phyloP scores from a whole-genome alignment of 1,284 basidiomycete genomes.

The Rhodofomes roseus region DNA sequence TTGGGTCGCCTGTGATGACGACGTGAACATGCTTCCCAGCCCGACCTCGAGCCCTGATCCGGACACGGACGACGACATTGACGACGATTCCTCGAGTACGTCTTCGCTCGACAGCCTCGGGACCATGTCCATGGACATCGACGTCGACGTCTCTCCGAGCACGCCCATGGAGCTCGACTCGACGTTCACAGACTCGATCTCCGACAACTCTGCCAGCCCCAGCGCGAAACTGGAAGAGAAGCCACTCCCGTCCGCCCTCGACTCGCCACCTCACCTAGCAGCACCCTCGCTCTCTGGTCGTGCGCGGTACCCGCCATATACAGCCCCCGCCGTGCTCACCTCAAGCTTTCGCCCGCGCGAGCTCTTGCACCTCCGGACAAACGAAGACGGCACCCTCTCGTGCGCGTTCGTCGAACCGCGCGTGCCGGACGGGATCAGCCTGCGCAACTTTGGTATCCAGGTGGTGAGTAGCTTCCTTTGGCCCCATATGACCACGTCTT shows the following conservation, averaged over 20 bases:
- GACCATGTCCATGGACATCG: constrained; percentile 26
- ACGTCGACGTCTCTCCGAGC: constrained; percentile 29
- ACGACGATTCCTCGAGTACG: constrained; percentile 29
- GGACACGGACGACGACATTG: constrained; percentile 33
- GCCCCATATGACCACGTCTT: constrained; percentile 10
- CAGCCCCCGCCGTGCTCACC: constrained; percentile 18
- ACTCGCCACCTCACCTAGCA: constrained; percentile 10
- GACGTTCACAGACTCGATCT: constrained; percentile 21
- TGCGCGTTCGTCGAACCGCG: constrained; percentile 64
- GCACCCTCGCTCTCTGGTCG: constrained; percentile 16
- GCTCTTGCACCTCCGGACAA: constrained; percentile 29
- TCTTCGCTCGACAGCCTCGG: constrained; percentile 31
- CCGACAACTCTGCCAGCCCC: constrained; percentile 11
- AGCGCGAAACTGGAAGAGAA: constrained; percentile 15
- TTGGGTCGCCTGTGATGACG: constrained; percentile 56
- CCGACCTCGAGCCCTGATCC: constrained; percentile 27
- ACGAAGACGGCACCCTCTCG: constrained; percentile 34
- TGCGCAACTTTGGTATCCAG: constrained; percentile 82
- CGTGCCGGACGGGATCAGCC: constrained; percentile 71
- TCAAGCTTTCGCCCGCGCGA: constrained; percentile 36
- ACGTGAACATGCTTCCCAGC: constrained; percentile 14
- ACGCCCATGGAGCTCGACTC: constrained; percentile 22
- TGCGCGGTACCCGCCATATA: constrained; percentile 12
- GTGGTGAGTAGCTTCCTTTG: constrained; percentile 47
- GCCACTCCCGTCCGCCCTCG: constrained; percentile 8